Conservation (phyloP, 139 green algal genomes). For the Dunaliella primolecta region DNA sequence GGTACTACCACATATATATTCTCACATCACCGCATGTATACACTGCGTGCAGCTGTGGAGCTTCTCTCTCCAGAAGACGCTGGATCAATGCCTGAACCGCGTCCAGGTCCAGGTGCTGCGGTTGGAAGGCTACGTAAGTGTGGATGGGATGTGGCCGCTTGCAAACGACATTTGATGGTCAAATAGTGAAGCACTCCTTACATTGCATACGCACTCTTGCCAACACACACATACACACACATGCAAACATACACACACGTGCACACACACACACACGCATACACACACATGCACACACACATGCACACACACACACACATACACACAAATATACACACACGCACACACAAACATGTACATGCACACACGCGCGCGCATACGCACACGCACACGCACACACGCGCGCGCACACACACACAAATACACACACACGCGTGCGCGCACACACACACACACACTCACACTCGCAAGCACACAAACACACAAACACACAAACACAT, state of each 20-base stretch:
- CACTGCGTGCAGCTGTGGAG: constrained; percentile 9
- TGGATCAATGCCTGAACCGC: background rate
- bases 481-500: no score
- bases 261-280: background rate
- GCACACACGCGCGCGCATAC: no score
- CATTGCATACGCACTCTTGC: background rate
- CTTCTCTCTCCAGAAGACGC: background rate
- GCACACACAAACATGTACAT: no score
- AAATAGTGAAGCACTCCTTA: no score
- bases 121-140: constrained; percentile 10
- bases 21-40: background rate
- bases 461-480: no score
- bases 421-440: no score
- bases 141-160: background rate
- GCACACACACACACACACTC: no score
- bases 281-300: background rate
- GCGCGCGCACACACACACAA: no score
- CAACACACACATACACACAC: background rate
- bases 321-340: no score
- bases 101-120: background rate
- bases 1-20: background rate
- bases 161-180: no score
- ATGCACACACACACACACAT: no score
- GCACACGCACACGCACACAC: no score
- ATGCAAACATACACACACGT: background rate